These are phyloP conservation scores for Zymoseptoria crescenta DNA, from an alignment of 2,329 filamentous ascomycete genomes.

Conservation along the genomic window DNA sequence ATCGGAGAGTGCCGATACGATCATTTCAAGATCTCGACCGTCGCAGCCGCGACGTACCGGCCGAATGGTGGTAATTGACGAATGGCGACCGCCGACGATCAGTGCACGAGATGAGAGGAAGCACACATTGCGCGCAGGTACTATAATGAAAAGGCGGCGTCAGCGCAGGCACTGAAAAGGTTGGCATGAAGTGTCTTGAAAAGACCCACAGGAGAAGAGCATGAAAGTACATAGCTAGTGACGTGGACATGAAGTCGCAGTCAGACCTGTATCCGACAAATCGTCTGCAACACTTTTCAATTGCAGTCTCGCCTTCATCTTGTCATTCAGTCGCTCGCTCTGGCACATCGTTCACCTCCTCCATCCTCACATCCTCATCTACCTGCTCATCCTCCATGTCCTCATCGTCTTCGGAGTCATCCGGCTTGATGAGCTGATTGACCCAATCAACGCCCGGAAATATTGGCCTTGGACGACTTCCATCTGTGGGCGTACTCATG, in stretches of 20 bases:
- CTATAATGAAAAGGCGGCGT: neutral
- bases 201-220: neutral
- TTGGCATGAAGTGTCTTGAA: neutral
- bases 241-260: neutral
- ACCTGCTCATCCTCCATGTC: constrained; percentile 7
- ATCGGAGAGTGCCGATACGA: constrained; percentile 21
- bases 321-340: constrained; percentile 2
- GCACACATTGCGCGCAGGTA: neutral
- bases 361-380: constrained; percentile 19
- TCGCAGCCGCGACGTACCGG: neutral
- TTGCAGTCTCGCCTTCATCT: neutral
- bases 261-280: no score
- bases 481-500: neutral
- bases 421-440: neutral
- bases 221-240: neutral
- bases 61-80: no score
- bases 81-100: neutral
- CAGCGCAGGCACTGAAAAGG: neutral
- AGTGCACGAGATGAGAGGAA: neutral
- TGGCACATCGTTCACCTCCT: constrained; percentile 10
- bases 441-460: neutral
- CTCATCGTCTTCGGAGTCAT: constrained; percentile 1
- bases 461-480: neutral
- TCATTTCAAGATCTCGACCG: constrained; percentile 9
- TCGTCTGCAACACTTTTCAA: neutral